Evolutionary conservation across 805 yeast species (phyloP).

Genomic region (Pichia thaimueangensis): DNA sequence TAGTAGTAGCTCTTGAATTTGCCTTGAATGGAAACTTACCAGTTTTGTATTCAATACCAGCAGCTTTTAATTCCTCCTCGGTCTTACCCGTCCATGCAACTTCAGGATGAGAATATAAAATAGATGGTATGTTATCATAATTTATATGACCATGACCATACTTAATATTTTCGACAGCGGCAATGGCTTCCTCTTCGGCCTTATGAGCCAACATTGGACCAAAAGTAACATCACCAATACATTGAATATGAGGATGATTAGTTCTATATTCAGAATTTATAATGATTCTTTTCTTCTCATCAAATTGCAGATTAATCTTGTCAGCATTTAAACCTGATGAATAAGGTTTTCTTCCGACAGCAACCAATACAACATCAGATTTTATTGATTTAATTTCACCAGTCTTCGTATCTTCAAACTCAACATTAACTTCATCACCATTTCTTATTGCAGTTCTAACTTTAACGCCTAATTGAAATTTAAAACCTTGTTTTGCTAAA

Average conservation of each 20-base stretch:
- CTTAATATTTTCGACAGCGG: slow-evolving; percentile 93
- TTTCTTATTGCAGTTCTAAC: slow-evolving; percentile 81
- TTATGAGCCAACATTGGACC: slow-evolving; percentile 99
- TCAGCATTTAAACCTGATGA: slow-evolving; percentile 86
- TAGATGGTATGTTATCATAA: slow-evolving; percentile 96
- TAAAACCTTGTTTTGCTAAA: slow-evolving; percentile 89
- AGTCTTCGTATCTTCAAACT: slow-evolving; percentile 80
- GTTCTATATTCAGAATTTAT: slow-evolving; percentile 93
- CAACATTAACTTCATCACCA: slow-evolving; percentile 82
- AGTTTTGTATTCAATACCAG: slow-evolving; percentile 83
- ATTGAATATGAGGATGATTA: slow-evolving; percentile 87
- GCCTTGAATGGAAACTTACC: slow-evolving; percentile 99
- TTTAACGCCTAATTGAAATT: slow-evolving; percentile 88
- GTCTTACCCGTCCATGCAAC: slow-evolving; percentile 99
- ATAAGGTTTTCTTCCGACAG: slow-evolving; percentile 98
- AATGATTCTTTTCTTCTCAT: slow-evolving; percentile 86
- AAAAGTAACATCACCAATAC: slow-evolving; percentile 96
- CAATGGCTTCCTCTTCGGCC: slow-evolving; percentile 99
- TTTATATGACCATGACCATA: slow-evolving; percentile 95
- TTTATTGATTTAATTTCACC: slow-evolving; percentile 76
- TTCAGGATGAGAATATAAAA: slow-evolving; percentile 99
- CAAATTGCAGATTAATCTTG: slow-evolving; percentile 81
- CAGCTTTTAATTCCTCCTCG: slow-evolving; percentile 51
- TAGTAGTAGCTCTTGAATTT: slow-evolving; percentile 98
- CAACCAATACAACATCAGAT: slow-evolving; percentile 91